Base-by-base conservation (phyloP, 2,329 filamentous ascomycete species). In the Teratosphaeria zuluensis region DNA sequence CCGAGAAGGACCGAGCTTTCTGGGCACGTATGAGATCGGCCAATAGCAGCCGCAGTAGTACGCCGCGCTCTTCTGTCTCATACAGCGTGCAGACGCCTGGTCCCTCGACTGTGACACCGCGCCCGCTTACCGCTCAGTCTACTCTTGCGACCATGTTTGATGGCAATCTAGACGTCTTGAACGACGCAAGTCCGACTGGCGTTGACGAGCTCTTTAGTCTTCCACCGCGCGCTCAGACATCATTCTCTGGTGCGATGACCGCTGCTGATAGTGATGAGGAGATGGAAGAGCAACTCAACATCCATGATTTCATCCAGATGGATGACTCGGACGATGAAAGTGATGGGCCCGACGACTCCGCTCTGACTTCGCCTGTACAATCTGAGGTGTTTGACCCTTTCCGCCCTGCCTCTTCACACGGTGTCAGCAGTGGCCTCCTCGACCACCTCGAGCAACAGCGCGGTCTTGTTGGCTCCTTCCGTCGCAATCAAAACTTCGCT, bases 391-490 rank as follows among this genome's bases (percentile, higher is more conserved):
- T 59, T 60, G 54, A 68, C 54, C 63, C 62, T 58, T 65, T 24
- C 67, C 51, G 52, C 30, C 52, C 53, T 52, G 30, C 58, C 64
- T 24, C 68, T 32, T 31, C 48, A 31, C 48, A 53, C 31, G 57
- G 38, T 33, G 51, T 57, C 31, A 59, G 56, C 32, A 31, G 54
- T 46, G 54, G 54, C 30, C 79, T 87, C 57, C 75, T 88, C n/a
- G 80, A 80, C 57, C 85, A 87, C 64, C 83, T 91, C 46, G 84
- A 87, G 66, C 82, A 84, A 64, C 64, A 65, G 2, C 68, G 62
- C 30, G 82, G 85, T 58, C 83, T 87, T 14, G 88, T 94, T 38
- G 88, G 88, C 42, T 87, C 89, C 1, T 95, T 94, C 78, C 88
- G 88, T 58, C 78, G 76, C 51, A 81, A 82, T 62, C 78, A 81